Evolutionary conservation across 176 grass and related monocot genomes (phyloP), one percentile per base, ranked within the genome.

Genomic region (Canna indica): DNA sequence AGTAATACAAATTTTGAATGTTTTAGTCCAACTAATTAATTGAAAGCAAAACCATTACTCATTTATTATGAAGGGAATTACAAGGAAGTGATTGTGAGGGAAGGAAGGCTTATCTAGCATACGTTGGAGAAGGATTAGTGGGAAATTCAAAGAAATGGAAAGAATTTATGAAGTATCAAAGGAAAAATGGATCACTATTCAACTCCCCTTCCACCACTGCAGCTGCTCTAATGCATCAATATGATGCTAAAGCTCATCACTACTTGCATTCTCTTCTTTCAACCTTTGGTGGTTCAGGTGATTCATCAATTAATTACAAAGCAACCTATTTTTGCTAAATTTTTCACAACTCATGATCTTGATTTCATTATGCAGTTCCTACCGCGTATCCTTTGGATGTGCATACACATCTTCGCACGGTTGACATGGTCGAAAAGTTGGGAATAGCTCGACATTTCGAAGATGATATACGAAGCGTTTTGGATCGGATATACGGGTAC

Each of bases 161-260:
- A 71, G 79, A 88, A 71, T 29, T 76, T 70, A 79, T 83, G 76
- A 89, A 74, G 65, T 91, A 82, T 69, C 88, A 88, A 47, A 83
- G 76, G 71, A 80, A 83, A 54, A 91, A 96, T 69, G 88, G 88
- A 24, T 91, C 92, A 2, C 29, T 96, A 25, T 85, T 96, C 61
- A 85, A 83, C 64, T 88, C 76, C 65, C 88, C 85, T 78, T 86
- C 85, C 20, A 64, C 85, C 56, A 89, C 92, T 27, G 83, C 88
- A 72, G 76, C 30, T 68, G 46, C 80, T 30, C 50, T 91, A 75
- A 45, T 75, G 32, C 71, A 88, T 29, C 22, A 35, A n/a, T 68
- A 84, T 75, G 74, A 84, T 71, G 47, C 69, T 67, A 82, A 81
- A 77, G 81, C 85, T 67, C 77, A 86, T 27, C 42, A 91, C 0